Percentiles rank a stretch among this genome's conserved stretches.
Conservation (phyloP, 768 basidiomycete species). For the Saitozyma sp. region DNA sequence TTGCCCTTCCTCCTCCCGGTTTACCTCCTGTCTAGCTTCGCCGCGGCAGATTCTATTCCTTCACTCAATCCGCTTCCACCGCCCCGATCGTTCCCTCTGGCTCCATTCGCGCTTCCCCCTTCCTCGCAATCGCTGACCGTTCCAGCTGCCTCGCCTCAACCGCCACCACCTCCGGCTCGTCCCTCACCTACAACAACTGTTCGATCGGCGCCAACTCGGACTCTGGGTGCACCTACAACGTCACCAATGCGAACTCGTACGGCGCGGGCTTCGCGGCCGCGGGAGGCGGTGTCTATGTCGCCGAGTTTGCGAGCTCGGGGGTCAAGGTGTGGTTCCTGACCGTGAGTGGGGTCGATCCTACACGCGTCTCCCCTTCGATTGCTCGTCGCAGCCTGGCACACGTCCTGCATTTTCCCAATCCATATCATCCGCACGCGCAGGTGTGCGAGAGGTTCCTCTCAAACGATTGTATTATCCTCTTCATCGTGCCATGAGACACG, state of each 20-base stretch:
- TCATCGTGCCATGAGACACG: too few species aligned
- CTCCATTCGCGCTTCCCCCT: conserved; percentile 29
- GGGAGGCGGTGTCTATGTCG: conserved; percentile 73
- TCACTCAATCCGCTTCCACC: too few species aligned
- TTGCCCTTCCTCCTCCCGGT: too few species aligned
- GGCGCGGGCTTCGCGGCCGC: conserved; percentile 66
- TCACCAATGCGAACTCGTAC: conserved; percentile 62
- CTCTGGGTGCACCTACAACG: conserved; percentile 66
- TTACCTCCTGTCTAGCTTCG: too few species aligned
- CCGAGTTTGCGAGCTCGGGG: conserved; percentile 63
- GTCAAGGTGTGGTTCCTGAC: conserved; percentile 67
- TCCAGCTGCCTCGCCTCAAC: conserved; percentile 21
- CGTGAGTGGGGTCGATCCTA: conserved; percentile 29
- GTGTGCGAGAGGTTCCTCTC: too few species aligned
- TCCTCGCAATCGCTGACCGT: conserved; percentile 62
- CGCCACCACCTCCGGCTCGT: conserved; percentile 16
- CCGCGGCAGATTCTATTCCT: too few species aligned
- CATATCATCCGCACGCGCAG: too few species aligned
- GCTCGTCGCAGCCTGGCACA: neutral
- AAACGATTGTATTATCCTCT: too few species aligned
- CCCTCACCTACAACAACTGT: conserved; percentile 55
- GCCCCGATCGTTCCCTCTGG: too few species aligned
- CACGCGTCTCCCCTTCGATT: neutral
- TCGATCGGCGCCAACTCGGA: conserved; percentile 57
- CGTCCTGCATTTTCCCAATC: too few species aligned